phyloP scores from a whole-genome alignment of 768 basidiomycete species.

The Termitomyces sp. region DNA sequence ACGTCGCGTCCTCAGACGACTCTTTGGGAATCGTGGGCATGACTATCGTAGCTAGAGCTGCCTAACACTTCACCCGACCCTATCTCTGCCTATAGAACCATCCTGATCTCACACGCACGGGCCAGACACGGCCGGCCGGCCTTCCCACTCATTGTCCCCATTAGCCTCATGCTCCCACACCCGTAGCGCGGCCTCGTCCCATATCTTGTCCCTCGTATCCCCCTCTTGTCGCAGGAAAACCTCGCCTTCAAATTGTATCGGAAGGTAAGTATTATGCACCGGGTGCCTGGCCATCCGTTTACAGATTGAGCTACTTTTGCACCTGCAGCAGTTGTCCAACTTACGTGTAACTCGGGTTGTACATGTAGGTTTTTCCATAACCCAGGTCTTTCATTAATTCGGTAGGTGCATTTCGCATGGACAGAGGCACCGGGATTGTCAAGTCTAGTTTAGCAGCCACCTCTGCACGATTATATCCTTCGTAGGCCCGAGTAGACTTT shows the following conservation, averaged over 20 bases:
- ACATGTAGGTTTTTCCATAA: constrained; percentile 59
- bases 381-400: constrained; percentile 62
- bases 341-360: constrained; percentile 54
- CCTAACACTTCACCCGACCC: neutral
- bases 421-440: constrained; percentile 59
- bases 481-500: constrained; percentile 77
- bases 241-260: constrained; percentile 37
- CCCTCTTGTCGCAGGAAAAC: constrained; percentile 38
- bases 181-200: constrained; percentile 54
- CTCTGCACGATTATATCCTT: constrained; percentile 69
- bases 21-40: constrained; percentile 28
- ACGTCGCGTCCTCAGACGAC: constrained; percentile 26
- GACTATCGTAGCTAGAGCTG: constrained; percentile 1
- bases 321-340: constrained; percentile 12
- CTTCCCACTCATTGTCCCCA: constrained; percentile 43
- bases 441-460: constrained; percentile 48
- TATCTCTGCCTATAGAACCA: neutral
- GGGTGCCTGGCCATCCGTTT: constrained; percentile 42
- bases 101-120: constrained; percentile 19
- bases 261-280: constrained; percentile 59
- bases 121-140: constrained; percentile 20
- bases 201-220: constrained; percentile 41
- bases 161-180: constrained; percentile 54
- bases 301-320: neutral
- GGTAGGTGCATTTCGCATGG: constrained; percentile 77